A percentile compares a stretch with the other conserved stretches of the same genome.
Evolutionary conservation across 2,329 filamentous ascomycete species (phyloP).

Genomic region (Aspergillus spinulosporus): DNA sequence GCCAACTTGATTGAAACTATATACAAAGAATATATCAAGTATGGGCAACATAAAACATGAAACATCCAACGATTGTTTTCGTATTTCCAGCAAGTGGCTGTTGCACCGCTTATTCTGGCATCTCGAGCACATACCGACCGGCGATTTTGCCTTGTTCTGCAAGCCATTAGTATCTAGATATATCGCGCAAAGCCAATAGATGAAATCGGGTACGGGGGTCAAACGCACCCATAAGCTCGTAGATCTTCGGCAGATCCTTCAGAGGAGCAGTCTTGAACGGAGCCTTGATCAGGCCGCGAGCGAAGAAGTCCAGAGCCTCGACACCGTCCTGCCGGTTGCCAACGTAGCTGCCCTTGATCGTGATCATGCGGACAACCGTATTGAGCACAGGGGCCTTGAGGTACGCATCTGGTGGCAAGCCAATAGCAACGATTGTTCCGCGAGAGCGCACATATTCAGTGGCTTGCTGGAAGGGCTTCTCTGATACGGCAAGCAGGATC

Average conservation of each 20-base stretch:
- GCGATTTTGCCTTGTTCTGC: conserved; percentile 11
- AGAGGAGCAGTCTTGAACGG: conserved; percentile 81
- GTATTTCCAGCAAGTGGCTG: too few relatives aligned
- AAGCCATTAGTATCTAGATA: neutral
- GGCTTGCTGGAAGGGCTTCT: conserved; percentile 93
- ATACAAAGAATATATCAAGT: neutral
- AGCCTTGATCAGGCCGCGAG: conserved; percentile 74
- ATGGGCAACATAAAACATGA: too few relatives aligned
- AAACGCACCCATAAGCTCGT: conserved; percentile 60
- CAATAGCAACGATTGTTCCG: conserved; percentile 81
- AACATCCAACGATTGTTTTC: too few relatives aligned
- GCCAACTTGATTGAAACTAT: too few relatives aligned
- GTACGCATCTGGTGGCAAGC: conserved; percentile 65
- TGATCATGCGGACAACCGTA: conserved; percentile 82
- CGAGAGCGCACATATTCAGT: conserved; percentile 71
- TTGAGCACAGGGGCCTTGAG: conserved; percentile 81
- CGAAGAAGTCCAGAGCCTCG: conserved; percentile 86
- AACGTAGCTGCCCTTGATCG: conserved; percentile 85
- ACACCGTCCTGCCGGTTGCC: conserved; percentile 82
- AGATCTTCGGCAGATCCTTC: conserved; percentile 73
- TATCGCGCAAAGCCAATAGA: too few relatives aligned
- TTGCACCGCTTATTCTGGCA: conserved; percentile 19
- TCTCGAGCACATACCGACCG: conserved; percentile 10
- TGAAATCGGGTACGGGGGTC: neutral
- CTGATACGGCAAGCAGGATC: conserved; percentile 75